Base-by-base conservation (phyloP, 2,329 filamentous ascomycete species). In the Lizonia empirigonia region DNA sequence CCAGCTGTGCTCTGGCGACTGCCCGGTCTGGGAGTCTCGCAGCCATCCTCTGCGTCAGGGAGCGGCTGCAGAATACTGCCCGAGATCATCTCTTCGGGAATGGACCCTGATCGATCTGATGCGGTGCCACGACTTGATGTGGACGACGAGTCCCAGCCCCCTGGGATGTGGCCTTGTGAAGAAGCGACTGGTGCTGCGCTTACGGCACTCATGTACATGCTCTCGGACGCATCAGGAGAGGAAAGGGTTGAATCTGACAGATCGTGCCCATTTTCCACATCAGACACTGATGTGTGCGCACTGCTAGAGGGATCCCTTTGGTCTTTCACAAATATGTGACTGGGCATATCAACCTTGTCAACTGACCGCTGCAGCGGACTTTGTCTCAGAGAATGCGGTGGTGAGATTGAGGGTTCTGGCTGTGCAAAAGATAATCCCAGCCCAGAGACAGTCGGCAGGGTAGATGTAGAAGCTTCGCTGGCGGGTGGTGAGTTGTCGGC, bases 181-280 rank as follows among this genome's bases (percentile, higher is more conserved):
- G 60, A 50, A 30, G 48, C 44, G 2, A 42, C 53, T 19, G 71
- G 68, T 8, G 67, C 68, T 29, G 74, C 72, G 50, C 80, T 84
- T 47, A 85, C 75, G 9, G 82, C 84, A 64, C 85, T 93, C 85
- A 91, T 87, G 63, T 94, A 95, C 86, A 95, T 89, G 69, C 90
- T 94, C 65, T 90, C 86, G 0, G 89, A 89, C 56, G 93, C 89
- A 55, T 91, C 88, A 51, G 91, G 88, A 27, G 84, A 90, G 64
- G 89, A 93, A 1, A 91, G 66, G 32, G 83, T 86, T 5, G 90
- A 93, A 55, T 75, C 62, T 10, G 72, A 50, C 20, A 74, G 50
- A 44, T 69, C 68, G 44, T 68, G 20, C 15, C 5, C n/a, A 19
- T 23, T 55, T 13, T 59, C 56, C 15, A 35, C 13, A 9, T 46